These are phyloP conservation scores for Salix caprea DNA, from an alignment of 345 rosid genomes.

Conservation along the genomic window DNA sequence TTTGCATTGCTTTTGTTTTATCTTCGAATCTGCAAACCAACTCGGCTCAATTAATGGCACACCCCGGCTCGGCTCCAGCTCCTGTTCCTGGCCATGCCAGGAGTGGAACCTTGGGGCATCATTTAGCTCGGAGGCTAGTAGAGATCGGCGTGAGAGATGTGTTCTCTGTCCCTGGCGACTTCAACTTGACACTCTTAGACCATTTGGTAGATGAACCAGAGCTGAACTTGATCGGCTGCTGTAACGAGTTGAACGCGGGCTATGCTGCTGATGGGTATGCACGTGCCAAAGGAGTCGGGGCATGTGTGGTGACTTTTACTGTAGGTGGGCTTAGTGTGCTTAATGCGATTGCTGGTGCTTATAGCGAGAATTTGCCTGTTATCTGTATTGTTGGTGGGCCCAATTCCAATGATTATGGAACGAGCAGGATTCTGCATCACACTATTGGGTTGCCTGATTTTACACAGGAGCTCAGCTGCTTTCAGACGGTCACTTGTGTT, in stretches of 20 bases:
- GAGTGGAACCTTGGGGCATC: constrained; percentile 48
- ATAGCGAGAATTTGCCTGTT: constrained; percentile 66
- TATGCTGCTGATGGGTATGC: constrained; percentile 77
- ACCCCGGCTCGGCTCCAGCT: constrained; percentile 18
- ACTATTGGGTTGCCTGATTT: constrained; percentile 73
- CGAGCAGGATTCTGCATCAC: constrained; percentile 63
- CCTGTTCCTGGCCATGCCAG: constrained; percentile 9
- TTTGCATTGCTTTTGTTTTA: not conserved
- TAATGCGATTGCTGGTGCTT: constrained; percentile 70
- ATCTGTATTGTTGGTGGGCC: constrained; percentile 70
- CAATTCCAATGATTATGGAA: constrained; percentile 66
- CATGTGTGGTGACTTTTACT: constrained; percentile 73
- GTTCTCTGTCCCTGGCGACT: constrained; percentile 73
- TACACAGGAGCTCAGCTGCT: constrained; percentile 58
- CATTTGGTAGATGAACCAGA: constrained; percentile 56
- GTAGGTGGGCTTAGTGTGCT: constrained; percentile 69
- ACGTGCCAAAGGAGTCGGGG: constrained; percentile 60
- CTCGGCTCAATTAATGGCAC: constrained; percentile 29
- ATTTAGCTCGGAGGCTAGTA: constrained; percentile 62
- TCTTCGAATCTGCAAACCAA: constrained; percentile 39
- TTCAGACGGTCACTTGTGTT: constrained; percentile 52
- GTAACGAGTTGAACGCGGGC: constrained; percentile 80
- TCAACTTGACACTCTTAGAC: constrained; percentile 59
- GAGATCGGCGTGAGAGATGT: constrained; percentile 68
- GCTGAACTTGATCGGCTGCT: constrained; percentile 60